Base-by-base conservation (phyloP, 2,329 filamentous ascomycete genomes). In the Incumbomyces lentus region DNA sequence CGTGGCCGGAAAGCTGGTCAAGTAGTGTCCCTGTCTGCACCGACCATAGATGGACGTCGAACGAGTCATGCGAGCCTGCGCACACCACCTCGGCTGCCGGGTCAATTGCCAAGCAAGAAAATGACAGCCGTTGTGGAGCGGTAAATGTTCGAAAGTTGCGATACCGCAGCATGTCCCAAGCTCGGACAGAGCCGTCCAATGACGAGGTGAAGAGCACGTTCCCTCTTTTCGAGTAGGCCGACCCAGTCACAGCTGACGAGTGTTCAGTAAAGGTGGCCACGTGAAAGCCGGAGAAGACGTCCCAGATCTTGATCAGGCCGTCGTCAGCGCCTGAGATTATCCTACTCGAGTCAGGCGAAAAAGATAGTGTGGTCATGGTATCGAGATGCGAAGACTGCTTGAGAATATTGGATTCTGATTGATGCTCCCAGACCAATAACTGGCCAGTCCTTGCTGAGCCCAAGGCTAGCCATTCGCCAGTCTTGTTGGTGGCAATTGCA, bases 351-450 rank as follows among this genome's bases (percentile, higher is more conserved):
- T 95, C 90, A 0, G 92, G 89, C 4, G 92, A 90, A 66, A 96
- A 98, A 7, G 85, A 83, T 3, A 98, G 73, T 0, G 88, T 78
- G 64, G 96, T 96, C 78, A 96, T 89, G 2, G 87, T 84, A 63
- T 98, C 92, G 54, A 95, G 89, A 66, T 98, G 92, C 0, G 90
- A 92, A 65, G 96, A 92, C 61, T 98, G 92, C 67, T 98, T 98
- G 40, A 98, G 72, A 49, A 98, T 93, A 64, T 98, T 98, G 5
- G 90, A 96, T 65, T 98, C 93, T 0, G 92, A 98, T 62, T 96
- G 90, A 89, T 93, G 98, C 64, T 98, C 92, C 92, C 92, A 98
- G 3, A 98, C 92, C 3, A 98, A 70, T n/a, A 98, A 73, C 62
- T 98, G 92, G 1, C 93, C 93, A 4, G 95, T 75, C 59, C 93